Evolutionary conservation across 164 flowering plant species (phyloP).

Genomic region (Aristolochia fimbriata): DNA sequence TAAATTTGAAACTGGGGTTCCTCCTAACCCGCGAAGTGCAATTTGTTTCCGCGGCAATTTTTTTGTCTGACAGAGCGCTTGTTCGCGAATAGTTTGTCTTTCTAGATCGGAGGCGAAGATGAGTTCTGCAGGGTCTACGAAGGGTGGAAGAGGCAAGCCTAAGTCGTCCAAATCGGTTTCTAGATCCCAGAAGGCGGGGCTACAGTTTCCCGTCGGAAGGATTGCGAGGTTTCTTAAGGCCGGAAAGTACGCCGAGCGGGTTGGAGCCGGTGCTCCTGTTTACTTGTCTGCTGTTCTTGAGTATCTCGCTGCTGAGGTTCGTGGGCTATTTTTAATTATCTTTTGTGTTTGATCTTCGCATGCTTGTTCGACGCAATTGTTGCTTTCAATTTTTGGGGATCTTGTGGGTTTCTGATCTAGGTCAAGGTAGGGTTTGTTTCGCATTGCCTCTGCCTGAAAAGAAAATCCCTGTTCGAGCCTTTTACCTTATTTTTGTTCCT

Average conservation of each 20-base stretch:
- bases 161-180: slow-evolving; percentile 45
- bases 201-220: slow-evolving; percentile 67
- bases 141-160: slow-evolving; percentile 51
- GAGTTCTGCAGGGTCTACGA: slow-evolving; percentile 23
- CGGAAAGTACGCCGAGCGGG: slow-evolving; percentile 56
- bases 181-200: slow-evolving; percentile 46
- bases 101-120: slow-evolving; percentile 8
- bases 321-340: no score
- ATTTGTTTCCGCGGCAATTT: background rate
- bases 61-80: background rate
- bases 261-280: slow-evolving; percentile 58
- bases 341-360: no score
- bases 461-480: no score
- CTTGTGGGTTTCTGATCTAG: no score
- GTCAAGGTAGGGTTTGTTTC: no score
- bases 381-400: no score
- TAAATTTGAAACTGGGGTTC: no score
- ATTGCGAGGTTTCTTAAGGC: slow-evolving; percentile 58
- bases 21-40: no score
- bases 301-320: slow-evolving; percentile 56
- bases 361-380: no score
- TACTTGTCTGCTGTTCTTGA: slow-evolving; percentile 60
- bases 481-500: no score
- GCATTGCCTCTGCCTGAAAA: no score
- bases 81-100: background rate